Evolutionary conservation across 495 filamentous ascomycete genomes (phyloP), one percentile per base, ranked within the genome.

Genomic region (Hypoxylon subgilvum): DNA sequence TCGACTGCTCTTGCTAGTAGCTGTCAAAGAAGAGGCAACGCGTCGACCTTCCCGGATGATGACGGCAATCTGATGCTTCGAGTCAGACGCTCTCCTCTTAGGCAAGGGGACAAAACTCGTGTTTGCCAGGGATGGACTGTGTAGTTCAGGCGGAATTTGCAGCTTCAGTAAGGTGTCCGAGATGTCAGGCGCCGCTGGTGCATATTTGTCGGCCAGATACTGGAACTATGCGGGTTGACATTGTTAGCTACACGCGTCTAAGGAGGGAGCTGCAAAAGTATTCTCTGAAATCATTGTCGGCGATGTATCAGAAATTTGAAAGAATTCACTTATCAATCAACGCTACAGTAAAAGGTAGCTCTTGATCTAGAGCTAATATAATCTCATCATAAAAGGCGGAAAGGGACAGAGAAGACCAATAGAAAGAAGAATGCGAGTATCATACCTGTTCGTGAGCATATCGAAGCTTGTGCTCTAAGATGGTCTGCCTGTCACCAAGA

Each of bases 301-400:
- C 31, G 46, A 53, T 66, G 56, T 61, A 54, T 70, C 64, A 70
- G 70, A 60, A 71, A 69, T 32, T 70, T 62, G 62, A 65, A 66
- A 63, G 45, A 69, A 54, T 39, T 35, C 12, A 35, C 4, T 66
- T 83, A 61, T 85, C 82, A 76, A 68, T 84, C 83, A 73, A 18
- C 58, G 74, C 71, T 69, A 75, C 74, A 69, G 69, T 63, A 54
- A 66, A n/a, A 69, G 54, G 73, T 74, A 80, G 75, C 83, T 87
- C 72, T 76, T 83, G 85, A 82, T 88, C 84, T 88, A 87, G 84
- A 87, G 84, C 84, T 88, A 87, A 85, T 63, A 55, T 42, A 71
- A 61, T 74, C 61, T 83, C 80, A 84, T 87, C 86, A 85, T 83
- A 63, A 68, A 39, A 50, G 19, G 60, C 49, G 57, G 72, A 42